Evolutionary conservation across 2,329 filamentous ascomycete species (phyloP).

Genomic region (Venturia pyrina): DNA sequence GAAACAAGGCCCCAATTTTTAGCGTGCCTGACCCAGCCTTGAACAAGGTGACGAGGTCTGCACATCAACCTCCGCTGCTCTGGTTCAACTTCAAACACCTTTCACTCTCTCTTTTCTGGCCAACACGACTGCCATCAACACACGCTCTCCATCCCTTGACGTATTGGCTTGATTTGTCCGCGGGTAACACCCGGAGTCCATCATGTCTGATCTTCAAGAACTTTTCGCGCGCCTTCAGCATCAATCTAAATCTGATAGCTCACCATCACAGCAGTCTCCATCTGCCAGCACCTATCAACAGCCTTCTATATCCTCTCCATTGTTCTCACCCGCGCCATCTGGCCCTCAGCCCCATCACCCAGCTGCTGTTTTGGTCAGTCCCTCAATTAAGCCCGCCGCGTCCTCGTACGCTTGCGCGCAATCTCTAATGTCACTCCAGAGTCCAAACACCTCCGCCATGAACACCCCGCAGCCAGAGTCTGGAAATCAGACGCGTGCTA

Average conservation of each 20-base stretch:
- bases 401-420: neutral
- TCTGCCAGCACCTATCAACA: slow-evolving; percentile 16
- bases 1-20: neutral
- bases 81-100: neutral
- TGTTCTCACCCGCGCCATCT: slow-evolving; percentile 45
- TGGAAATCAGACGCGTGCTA: slow-evolving; percentile 36
- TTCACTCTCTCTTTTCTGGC: neutral
- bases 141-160: neutral
- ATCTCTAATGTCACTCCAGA: slow-evolving; percentile 20
- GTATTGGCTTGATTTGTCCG: neutral
- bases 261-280: neutral
- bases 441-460: slow-evolving; percentile 41
- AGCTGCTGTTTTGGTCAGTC: slow-evolving; percentile 40
- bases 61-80: neutral
- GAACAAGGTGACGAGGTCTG: too few species aligned
- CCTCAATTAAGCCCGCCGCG: neutral
- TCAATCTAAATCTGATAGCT: neutral
- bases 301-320: slow-evolving; percentile 47
- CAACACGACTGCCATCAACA: slow-evolving; percentile 3
- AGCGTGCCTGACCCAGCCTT: neutral
- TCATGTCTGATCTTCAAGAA: slow-evolving; percentile 8
- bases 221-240: slow-evolving; percentile 10
- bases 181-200: neutral
- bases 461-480: slow-evolving; percentile 30
- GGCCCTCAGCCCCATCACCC: slow-evolving; percentile 46